These are phyloP conservation scores for Alternaria arbusti DNA, from an alignment of 2,329 filamentous ascomycete genomes.

Conservation along the genomic window DNA sequence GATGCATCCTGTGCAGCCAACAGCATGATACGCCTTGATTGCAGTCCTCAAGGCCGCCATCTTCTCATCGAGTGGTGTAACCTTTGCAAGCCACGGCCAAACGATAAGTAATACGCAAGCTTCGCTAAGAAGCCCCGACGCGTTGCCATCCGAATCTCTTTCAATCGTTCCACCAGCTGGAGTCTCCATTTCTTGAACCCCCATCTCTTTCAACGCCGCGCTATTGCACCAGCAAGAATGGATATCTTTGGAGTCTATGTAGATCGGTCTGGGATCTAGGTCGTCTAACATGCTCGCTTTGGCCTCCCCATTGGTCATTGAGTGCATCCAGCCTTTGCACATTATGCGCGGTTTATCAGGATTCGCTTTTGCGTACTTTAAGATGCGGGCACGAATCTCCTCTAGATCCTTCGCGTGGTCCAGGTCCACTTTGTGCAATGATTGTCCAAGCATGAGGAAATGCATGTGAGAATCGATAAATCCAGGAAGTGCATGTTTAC, in stretches of 20 bases:
- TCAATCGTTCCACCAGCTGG: slow-evolving; percentile 62
- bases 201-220: slow-evolving; percentile 59
- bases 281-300: slow-evolving; percentile 60
- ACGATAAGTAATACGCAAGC: slow-evolving; percentile 61
- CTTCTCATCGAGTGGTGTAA: slow-evolving; percentile 58
- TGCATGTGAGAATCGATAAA: slow-evolving; percentile 67
- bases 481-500: slow-evolving; percentile 57
- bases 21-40: slow-evolving; percentile 56
- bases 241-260: slow-evolving; percentile 64
- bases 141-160: slow-evolving; percentile 55
- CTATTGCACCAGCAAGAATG: slow-evolving; percentile 65
- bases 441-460: slow-evolving; percentile 62
- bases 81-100: slow-evolving; percentile 61
- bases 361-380: slow-evolving; percentile 53
- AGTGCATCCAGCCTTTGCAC: slow-evolving; percentile 64
- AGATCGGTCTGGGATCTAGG: slow-evolving; percentile 59
- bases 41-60: slow-evolving; percentile 55
- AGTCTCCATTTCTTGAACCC: slow-evolving; percentile 54
- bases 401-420: slow-evolving; percentile 54
- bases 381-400: slow-evolving; percentile 59
- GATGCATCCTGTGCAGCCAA: slow-evolving; percentile 62
- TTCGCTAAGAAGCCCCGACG: slow-evolving; percentile 61
- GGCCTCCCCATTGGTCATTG: slow-evolving; percentile 60
- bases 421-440: slow-evolving; percentile 60
- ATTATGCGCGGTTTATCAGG: slow-evolving; percentile 57